These are phyloP conservation scores for Colletotrichum liriopes DNA, from an alignment of 2,329 filamentous ascomycete species.

Conservation along the genomic window DNA sequence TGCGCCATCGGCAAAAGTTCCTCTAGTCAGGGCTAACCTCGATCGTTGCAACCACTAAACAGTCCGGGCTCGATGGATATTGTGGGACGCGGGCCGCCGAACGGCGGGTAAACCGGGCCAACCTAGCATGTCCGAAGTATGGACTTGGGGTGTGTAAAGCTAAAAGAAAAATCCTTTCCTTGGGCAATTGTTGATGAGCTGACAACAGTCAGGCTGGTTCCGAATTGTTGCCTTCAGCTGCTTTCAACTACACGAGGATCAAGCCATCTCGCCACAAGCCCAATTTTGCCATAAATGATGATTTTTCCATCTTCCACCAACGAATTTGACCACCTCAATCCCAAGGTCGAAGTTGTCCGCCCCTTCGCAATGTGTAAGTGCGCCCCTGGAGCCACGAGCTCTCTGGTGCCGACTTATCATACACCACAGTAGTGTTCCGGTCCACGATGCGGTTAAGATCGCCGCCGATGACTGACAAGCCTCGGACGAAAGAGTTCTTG, in stretches of 20 bases:
- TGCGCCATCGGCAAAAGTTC: slow-evolving; percentile 40
- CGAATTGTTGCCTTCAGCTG: not conserved
- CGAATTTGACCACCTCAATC: not conserved
- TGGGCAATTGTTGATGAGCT: not conserved
- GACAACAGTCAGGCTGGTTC: not conserved
- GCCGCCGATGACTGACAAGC: slow-evolving; percentile 19
- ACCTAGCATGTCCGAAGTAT: not conserved
- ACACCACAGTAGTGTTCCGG: slow-evolving; percentile 3
- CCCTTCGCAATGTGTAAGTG: slow-evolving; percentile 12
- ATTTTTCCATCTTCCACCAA: too few relatives aligned
- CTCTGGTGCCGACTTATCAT: slow-evolving; percentile 16
- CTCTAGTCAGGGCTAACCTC: slow-evolving; percentile 16
- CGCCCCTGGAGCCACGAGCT: slow-evolving; percentile 20
- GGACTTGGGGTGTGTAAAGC: not conserved
- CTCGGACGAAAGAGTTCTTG: slow-evolving; percentile 24
- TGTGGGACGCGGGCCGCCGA: not conserved
- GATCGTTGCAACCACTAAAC: slow-evolving; percentile 2
- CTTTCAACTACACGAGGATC: too few relatives aligned
- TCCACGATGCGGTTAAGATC: slow-evolving; percentile 2
- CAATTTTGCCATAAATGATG: too few relatives aligned
- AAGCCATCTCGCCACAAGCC: too few relatives aligned
- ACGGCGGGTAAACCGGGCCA: not conserved
- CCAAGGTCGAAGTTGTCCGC: slow-evolving; percentile 20
- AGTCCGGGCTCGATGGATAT: not conserved
- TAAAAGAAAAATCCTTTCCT: not conserved